Percentiles rank a stretch among this genome's conserved stretches.
Evolutionary conservation across 331 rosid species (phyloP).

Genomic region (Quercus tomentella): DNA sequence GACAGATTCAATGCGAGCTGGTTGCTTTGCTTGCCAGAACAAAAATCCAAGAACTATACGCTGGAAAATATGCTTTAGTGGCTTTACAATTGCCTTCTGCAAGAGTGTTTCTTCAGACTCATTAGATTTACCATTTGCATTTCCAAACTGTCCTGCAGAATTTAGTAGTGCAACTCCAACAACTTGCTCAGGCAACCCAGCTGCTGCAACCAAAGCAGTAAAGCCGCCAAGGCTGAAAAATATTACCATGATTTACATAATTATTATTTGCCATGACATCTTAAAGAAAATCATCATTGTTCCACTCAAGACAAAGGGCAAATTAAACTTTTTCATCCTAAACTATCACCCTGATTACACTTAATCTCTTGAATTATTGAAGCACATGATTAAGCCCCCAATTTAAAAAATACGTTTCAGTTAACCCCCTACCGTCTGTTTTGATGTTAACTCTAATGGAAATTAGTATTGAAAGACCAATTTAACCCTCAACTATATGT

Average conservation of each 20-base stretch:
- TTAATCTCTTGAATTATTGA: neutral
- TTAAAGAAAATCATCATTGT: neutral
- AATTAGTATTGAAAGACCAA: too few species aligned
- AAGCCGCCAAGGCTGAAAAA: conserved; percentile 94
- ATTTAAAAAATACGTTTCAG: too few species aligned
- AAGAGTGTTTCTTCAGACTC: conserved; percentile 57
- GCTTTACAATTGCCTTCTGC: conserved; percentile 60
- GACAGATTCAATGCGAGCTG: conserved; percentile 66
- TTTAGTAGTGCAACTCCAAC: conserved; percentile 74
- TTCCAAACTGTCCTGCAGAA: conserved; percentile 89
- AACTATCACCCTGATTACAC: too few species aligned
- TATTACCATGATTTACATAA: conserved; percentile 17
- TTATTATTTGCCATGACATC: neutral
- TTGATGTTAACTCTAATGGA: too few species aligned
- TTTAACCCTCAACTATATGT: too few species aligned
- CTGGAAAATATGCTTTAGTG: conserved; percentile 80
- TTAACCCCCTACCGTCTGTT: too few species aligned
- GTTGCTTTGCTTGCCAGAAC: conserved; percentile 97
- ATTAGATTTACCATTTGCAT: conserved; percentile 33
- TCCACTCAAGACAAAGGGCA: neutral
- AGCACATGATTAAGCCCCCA: conserved; percentile 10
- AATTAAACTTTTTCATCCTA: too few species aligned
- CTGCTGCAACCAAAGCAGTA: conserved; percentile 81
- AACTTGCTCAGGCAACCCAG: conserved; percentile 63
- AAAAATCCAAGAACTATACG: conserved; percentile 74